A percentile compares a stretch with the other conserved stretches of the same genome.
Conservation (phyloP, 495 filamentous ascomycete genomes). For the Tuber indicum region DNA sequence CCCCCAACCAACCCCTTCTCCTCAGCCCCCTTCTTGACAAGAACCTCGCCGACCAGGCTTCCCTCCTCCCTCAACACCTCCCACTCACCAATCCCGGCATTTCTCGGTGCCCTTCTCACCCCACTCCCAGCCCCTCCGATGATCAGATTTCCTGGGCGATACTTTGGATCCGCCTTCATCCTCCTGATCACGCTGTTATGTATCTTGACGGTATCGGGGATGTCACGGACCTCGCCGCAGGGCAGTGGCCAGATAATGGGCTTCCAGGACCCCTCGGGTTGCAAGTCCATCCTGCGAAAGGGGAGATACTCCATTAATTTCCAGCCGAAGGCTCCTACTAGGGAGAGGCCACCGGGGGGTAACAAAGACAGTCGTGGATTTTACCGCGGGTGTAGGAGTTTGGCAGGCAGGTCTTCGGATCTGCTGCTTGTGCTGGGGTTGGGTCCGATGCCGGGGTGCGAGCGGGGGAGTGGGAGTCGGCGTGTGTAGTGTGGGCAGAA, state of each 20-base stretch:
- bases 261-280: conserved; percentile 68
- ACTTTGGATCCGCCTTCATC: conserved; percentile 58
- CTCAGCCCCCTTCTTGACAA: conserved; percentile 22
- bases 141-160: conserved; percentile 76
- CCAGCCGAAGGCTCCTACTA: conserved; percentile 61
- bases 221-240: conserved; percentile 72
- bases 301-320: conserved; percentile 79
- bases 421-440: conserved; percentile 16
- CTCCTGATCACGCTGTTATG: conserved; percentile 68
- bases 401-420: conserved; percentile 20
- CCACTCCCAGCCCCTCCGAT: conserved; percentile 74
- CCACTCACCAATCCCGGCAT: conserved; percentile 69
- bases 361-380: conserved; percentile 70
- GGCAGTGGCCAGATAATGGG: conserved; percentile 76
- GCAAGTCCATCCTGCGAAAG: conserved; percentile 76
- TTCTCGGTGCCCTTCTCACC: conserved; percentile 53
- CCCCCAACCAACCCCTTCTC: not conserved
- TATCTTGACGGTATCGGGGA: conserved; percentile 58
- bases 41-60: conserved; percentile 60
- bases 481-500: conserved; percentile 9
- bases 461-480: not conserved
- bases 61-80: conserved; percentile 56
- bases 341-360: conserved; percentile 54
- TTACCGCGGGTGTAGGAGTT: conserved; percentile 47
- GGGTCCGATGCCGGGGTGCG: conserved; percentile 41